Evolutionary conservation across 108 stramenopile genomes (phyloP), one percentile per base, ranked within the genome.

Genomic region (Nitzschia palea): DNA sequence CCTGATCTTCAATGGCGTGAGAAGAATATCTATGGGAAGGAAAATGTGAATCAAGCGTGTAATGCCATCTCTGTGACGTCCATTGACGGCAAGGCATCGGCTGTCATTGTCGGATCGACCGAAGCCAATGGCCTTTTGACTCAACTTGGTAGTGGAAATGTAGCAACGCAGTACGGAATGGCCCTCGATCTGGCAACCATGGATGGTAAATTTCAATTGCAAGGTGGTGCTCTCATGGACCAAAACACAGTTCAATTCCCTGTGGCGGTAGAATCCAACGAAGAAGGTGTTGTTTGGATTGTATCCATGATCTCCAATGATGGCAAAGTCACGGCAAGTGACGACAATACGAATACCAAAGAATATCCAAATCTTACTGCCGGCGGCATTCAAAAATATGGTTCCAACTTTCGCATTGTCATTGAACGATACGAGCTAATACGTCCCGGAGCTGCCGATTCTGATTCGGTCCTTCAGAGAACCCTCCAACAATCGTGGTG

Each of bases 351-450:
- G 9, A 36, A 51, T 5, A 28, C 44, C 17, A 34, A 55, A 15
- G 61, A 68, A 33, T 68, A 50, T 30, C 74, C 74, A 1, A 76
- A 76, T 33, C 58, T 76, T 1, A 76, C 74, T 18, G 55, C 67
- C 9, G 74, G 74, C 9, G 74, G 74, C 35, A 56, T 68, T 32
- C 33, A 44, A 2, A 76, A 68, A 54, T 76, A 55, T 55, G 74
- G 74, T 27, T 56, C 74, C 2, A 28, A 76, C 0, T 76, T 57
- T 20, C 51, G 51, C 20, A 61, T 76, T 56, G 53, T 68, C 10
- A 43, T 76, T 40, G 74, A 76, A 48, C 35, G 45, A 53, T 33
- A 36, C 32, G 35, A 56, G 4, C 32, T 43, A 0, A n/a, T 34
- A 1, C 1, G 67, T 0, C 15, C 18, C 27, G 56, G 56, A 10